Evolutionary conservation across 192 early-diverging fungal species (phyloP), one percentile per base, ranked within the genome.

Genomic region (Helicostylum pulchrum): DNA sequence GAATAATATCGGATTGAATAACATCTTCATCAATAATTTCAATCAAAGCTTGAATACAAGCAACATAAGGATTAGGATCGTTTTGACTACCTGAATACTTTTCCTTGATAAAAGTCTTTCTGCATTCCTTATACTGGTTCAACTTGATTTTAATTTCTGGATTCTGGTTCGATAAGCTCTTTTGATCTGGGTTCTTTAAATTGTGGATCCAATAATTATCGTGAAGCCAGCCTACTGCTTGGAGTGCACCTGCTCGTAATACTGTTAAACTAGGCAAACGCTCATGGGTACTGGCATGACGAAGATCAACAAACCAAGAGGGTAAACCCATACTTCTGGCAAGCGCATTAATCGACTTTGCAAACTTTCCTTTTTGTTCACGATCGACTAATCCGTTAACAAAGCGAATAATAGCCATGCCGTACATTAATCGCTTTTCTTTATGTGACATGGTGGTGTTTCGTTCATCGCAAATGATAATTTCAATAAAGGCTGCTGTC

Each of bases 281-380:
- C 60, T 86, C 83, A 56, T 89, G 87, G 0, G 87, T 89, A 9
- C 78, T 78, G 3, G 84, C 79, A 62, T 89, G 87, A 15, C 87
- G 71, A 44, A 89, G 67, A 68, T 87, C 86, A 19, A 89, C 87
- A 71, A 89, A 86, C 80, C 83, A 85, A 23, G 76, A 73, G 5
- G 87, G 87, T 57, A 89, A 70, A 30, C 81, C 76, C 21, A 89
- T 66, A 36, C 72, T 49, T 2, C 66, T 59, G 5, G 87, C 87
- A 49, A 87, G 53, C 9, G 56, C 52, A 2, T 73, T 63, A 34
- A 87, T 71, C 0, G 86, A 87, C 50, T 76, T 65, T 1, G 86
- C 86, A 54, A 74, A 86, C 2, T 62, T 51, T 26, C 84, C 79
- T 21, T 53, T 75, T 54, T 87, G 86, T 26, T 77, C 75, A 2